phyloP scores from a whole-genome alignment of 495 filamentous ascomycete genomes.

The Lindgomyces ingoldianus region DNA sequence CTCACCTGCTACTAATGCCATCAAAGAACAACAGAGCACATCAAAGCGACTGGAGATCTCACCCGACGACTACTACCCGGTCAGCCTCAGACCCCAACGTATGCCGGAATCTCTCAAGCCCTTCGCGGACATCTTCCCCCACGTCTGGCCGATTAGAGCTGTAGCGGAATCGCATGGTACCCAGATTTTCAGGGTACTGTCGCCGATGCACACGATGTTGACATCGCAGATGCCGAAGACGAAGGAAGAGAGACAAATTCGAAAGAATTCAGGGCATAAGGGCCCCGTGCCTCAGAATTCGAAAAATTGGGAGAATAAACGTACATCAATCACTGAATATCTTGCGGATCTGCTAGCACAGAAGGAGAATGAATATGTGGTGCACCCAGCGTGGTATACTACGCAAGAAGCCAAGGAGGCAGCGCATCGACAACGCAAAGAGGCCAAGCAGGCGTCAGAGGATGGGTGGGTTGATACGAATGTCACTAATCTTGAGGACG shows the following conservation, averaged over 20 bases:
- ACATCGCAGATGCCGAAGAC: conserved; percentile 66
- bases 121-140: conserved; percentile 78
- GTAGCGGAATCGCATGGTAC: conserved; percentile 66
- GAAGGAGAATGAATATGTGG: conserved; percentile 73
- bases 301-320: conserved; percentile 63
- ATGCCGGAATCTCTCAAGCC: conserved; percentile 66
- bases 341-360: conserved; percentile 70
- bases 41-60: conserved; percentile 18
- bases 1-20: neutral
- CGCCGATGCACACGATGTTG: conserved; percentile 78
- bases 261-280: conserved; percentile 52
- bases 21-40: neutral
- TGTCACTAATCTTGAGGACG: conserved; percentile 67
- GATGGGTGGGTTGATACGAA: conserved; percentile 83
- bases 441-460: conserved; percentile 49
- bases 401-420: conserved; percentile 49
- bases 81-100: conserved; percentile 57
- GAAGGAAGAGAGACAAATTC: conserved; percentile 57
- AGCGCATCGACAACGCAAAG: conserved; percentile 52
- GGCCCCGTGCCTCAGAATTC: conserved; percentile 59
- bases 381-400: conserved; percentile 70
- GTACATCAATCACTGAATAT: conserved; percentile 77
- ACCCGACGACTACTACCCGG: conserved; percentile 71
- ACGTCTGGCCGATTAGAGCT: conserved; percentile 85
- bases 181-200: conserved; percentile 75